Evolutionary conservation across 345 rosid genomes (phyloP), one percentile per base, ranked within the genome.

Genomic region (Syzygium jambos): DNA sequence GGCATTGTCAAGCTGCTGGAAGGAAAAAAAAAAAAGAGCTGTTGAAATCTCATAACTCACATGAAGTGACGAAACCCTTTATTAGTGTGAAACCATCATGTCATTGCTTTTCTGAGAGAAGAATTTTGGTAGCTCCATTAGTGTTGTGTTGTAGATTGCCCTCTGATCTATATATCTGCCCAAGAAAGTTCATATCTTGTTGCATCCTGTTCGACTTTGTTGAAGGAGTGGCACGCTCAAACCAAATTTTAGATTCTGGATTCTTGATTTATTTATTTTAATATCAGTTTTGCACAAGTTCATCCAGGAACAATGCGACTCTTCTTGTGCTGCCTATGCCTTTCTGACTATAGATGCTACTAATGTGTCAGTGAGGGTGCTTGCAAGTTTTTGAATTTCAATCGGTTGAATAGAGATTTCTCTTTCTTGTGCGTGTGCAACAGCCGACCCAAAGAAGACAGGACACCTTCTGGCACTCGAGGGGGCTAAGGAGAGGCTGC

Each of bases 401-500:
- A 16, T 34, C 51, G 27, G 41, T 34, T 17, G 13, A 30, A 51
- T 38, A 27, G 85, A 65, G 21, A 29, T 29, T 65, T 29, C 30
- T 65, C 11, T 0, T 65, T 51, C 16, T 68, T 38, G 51, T 41
- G 23, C n/a, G 4, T 68, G 59, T 46, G 38, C 41, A 14, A 34
- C 86, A 93, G 95, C 90, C 86, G 92, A 93, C 89, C 86, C 87
- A 4, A 91, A 86, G 68, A 88, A 89, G 85, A 89, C 90, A 7
- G 68, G 85, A 59, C 92, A 92, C 87, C 87, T 90, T 52, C 85
- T 46, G 78, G 87, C 90, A 23, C 93, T 92, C 25, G 91, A 90
- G 51, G 94, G 94, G 86, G 94, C 93, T 43, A 88, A 89, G 41
- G 90, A 90, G 63, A 89, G 91, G 52, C 91, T 92, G 49, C 89